A percentile compares a stretch with the other conserved stretches of the same genome.
Evolutionary conservation across 495 filamentous ascomycete species (phyloP).

Genomic region (Penicillium ucsense): DNA sequence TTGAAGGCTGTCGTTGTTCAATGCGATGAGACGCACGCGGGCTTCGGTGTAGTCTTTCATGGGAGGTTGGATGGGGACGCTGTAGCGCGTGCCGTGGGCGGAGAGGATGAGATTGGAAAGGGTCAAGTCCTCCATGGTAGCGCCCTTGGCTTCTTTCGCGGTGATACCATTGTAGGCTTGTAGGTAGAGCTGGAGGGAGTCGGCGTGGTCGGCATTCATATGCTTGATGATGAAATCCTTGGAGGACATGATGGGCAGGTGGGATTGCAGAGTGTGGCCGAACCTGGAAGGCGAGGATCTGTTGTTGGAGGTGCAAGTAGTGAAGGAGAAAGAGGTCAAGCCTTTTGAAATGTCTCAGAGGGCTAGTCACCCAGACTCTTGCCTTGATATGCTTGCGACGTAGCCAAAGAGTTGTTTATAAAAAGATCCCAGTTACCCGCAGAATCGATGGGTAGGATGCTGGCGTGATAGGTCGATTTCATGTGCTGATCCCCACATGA

Average conservation of each 20-base stretch:
- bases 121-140: constrained; percentile 49
- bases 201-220: constrained; percentile 71
- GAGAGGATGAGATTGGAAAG: constrained; percentile 47
- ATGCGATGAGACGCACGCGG: constrained; percentile 53
- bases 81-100: constrained; percentile 36
- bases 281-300: background rate
- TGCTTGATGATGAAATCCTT: constrained; percentile 61
- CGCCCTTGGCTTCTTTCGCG: constrained; percentile 34
- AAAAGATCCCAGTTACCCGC: too few species aligned
- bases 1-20: constrained; percentile 51
- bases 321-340: background rate
- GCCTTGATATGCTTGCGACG: too few species aligned
- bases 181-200: constrained; percentile 58
- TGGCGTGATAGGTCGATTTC: too few species aligned
- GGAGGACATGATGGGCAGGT: constrained; percentile 17
- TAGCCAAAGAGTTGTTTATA: too few species aligned
- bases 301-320: background rate
- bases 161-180: constrained; percentile 47
- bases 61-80: constrained; percentile 52
- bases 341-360: too few species aligned
- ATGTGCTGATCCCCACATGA: too few species aligned
- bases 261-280: background rate
- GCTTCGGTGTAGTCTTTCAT: constrained; percentile 51
- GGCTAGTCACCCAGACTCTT: too few species aligned
- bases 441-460: too few species aligned